Percentiles rank a stretch among this genome's conserved stretches.
Evolutionary conservation across 345 rosid species (phyloP).

Genomic region (Sonneratia caseolaris): DNA sequence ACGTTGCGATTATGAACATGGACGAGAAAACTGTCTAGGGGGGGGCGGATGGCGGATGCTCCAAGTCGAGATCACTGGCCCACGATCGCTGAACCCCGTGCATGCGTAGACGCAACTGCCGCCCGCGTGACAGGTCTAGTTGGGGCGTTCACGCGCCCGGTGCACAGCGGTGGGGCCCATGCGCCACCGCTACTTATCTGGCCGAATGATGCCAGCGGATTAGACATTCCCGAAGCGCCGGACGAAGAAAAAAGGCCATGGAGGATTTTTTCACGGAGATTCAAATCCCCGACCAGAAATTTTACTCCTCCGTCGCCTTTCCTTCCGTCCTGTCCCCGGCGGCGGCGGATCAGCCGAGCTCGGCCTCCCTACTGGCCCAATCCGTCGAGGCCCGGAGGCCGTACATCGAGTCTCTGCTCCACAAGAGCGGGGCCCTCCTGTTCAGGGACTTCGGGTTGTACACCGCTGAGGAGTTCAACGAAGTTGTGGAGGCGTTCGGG

Average conservation of each 20-base stretch:
- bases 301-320: conserved; percentile 32
- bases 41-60: background rate
- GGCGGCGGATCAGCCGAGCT: conserved; percentile 10
- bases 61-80: too few relatives aligned
- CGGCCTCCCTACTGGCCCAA: conserved; percentile 24
- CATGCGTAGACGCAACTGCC: too few relatives aligned
- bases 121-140: too few relatives aligned
- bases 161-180: too few relatives aligned
- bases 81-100: too few relatives aligned
- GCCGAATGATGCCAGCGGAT: too few relatives aligned
- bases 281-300: conserved; percentile 44
- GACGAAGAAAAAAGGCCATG: background rate
- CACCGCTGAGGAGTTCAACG: conserved; percentile 72
- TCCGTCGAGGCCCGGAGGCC: conserved; percentile 38
- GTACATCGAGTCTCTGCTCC: conserved; percentile 51
- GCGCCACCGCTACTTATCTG: too few relatives aligned
- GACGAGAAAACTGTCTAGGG: conserved; percentile 5
- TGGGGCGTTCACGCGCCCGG: background rate
- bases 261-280: conserved; percentile 34
- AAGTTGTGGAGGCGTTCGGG: conserved; percentile 77
- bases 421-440: conserved; percentile 55
- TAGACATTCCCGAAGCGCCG: too few relatives aligned
- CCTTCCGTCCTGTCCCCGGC: conserved; percentile 48
- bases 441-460: conserved; percentile 51
- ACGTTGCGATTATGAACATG: conserved; percentile 9